Percentiles rank a stretch among this genome's conserved stretches.
phyloP scores from a whole-genome alignment of 106 monocot species.

The Ottelia alismoides region DNA sequence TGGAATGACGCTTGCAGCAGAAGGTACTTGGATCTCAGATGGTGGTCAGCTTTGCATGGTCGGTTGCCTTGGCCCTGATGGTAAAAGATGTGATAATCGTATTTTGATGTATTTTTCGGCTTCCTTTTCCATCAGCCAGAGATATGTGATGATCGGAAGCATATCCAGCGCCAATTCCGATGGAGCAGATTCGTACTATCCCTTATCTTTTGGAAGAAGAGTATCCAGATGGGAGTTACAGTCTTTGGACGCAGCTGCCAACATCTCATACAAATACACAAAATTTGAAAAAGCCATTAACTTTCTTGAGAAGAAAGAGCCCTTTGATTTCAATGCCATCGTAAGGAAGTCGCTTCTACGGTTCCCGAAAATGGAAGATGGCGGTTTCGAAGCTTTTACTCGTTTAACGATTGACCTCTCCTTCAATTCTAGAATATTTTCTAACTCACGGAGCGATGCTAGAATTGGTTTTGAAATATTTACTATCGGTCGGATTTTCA shows the following conservation, averaged over 20 bases:
- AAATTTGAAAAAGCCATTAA: constrained; percentile 35
- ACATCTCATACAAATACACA: constrained; percentile 39
- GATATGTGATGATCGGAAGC: constrained; percentile 24
- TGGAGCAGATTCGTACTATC: constrained; percentile 3
- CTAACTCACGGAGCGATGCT: constrained; percentile 19
- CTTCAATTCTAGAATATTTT: constrained; percentile 17
- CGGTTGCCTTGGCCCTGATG: constrained; percentile 32
- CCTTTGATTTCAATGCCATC: constrained; percentile 30
- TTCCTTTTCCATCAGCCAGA: constrained; percentile 37
- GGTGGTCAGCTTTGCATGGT: constrained; percentile 73
- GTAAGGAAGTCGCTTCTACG: constrained; percentile 51
- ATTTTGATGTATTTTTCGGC: constrained; percentile 47
- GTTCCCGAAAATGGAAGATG: constrained; percentile 32
- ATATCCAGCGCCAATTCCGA: constrained; percentile 26
- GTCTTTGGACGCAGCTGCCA: neutral
- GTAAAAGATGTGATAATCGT: constrained; percentile 28
- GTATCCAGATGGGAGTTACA: constrained; percentile 21
- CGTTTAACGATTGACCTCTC: constrained; percentile 44
- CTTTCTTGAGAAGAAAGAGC: constrained; percentile 41
- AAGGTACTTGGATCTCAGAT: constrained; percentile 44
- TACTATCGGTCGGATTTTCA: constrained; percentile 29
- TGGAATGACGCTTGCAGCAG: constrained; percentile 35
- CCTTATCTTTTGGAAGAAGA: constrained; percentile 37
- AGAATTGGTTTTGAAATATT: constrained; percentile 25
- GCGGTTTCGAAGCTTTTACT: constrained; percentile 27